These are phyloP conservation scores for Mrakia gelida DNA, from an alignment of 768 basidiomycete species.

Conservation along the genomic window DNA sequence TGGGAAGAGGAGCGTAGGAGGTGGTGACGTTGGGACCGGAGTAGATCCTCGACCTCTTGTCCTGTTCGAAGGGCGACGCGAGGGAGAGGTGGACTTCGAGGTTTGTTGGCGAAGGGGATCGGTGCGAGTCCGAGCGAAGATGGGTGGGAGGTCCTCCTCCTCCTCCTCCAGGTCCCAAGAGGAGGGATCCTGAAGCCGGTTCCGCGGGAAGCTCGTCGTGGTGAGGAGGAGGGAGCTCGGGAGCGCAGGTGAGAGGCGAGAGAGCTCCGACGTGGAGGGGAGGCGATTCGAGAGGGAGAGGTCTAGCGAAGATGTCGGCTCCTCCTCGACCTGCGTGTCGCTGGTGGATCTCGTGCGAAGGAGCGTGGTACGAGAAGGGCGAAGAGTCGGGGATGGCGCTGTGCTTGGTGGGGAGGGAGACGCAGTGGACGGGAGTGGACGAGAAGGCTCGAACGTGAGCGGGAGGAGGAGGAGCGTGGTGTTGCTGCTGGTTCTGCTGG, in stretches of 20 bases:
- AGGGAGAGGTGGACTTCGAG: constrained; percentile 12
- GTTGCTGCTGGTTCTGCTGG: not conserved
- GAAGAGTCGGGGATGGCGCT: not conserved
- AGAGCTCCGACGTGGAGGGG: too few relatives aligned
- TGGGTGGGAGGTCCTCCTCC: too few relatives aligned
- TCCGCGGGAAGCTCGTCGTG: too few relatives aligned
- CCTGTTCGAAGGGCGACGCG: not conserved
- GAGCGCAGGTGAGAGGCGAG: too few relatives aligned
- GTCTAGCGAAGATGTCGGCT: not conserved
- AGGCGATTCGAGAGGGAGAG: not conserved
- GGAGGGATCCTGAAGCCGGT: too few relatives aligned
- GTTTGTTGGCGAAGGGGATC: not conserved
- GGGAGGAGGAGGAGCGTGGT: not conserved
- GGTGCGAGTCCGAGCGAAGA: too few relatives aligned
- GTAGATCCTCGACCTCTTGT: not conserved
- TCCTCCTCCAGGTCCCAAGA: too few relatives aligned
- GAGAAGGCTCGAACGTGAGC: not conserved
- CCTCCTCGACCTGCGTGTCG: not conserved
- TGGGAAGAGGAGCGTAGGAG: too few relatives aligned
- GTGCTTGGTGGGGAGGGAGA: not conserved
- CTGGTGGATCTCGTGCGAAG: constrained; percentile 1
- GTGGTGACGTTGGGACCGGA: not conserved
- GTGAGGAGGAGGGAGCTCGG: too few relatives aligned
- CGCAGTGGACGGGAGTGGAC: not conserved
- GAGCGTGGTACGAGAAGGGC: not conserved